A percentile compares a stretch with the other conserved stretches of the same genome.
Conservation (phyloP, 306 rosid species). For the Cicer bijugum region DNA sequence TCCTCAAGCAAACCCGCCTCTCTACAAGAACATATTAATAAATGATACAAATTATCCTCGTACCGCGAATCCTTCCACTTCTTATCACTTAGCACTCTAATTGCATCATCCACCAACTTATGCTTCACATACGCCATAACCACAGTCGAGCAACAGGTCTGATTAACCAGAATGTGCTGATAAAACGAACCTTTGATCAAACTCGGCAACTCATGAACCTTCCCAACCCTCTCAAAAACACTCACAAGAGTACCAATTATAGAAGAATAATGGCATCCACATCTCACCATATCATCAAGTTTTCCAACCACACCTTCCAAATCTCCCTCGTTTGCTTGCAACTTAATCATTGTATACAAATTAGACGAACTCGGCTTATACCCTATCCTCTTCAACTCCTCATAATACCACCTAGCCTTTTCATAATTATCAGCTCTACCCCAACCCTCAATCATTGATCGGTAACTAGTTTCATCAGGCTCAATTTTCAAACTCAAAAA, state of each 20-base stretch:
- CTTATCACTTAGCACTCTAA: slow-evolving; percentile 65
- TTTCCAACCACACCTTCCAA: slow-evolving; percentile 66
- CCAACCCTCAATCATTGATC: slow-evolving; percentile 98
- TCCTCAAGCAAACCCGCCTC: slow-evolving; percentile 70
- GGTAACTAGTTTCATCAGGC: slow-evolving; percentile 84
- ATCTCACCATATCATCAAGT: slow-evolving; percentile 70
- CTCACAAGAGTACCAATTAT: slow-evolving; percentile 68
- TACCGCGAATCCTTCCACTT: slow-evolving; percentile 71
- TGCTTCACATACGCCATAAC: slow-evolving; percentile 87
- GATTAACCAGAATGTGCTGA: slow-evolving; percentile 69
- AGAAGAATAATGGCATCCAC: slow-evolving; percentile 74
- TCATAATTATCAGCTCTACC: slow-evolving; percentile 74
- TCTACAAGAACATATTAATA: slow-evolving; percentile 85
- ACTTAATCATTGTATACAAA: slow-evolving; percentile 70
- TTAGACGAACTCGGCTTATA: slow-evolving; percentile 78
- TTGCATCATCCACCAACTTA: slow-evolving; percentile 68
- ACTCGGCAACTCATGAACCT: slow-evolving; percentile 64
- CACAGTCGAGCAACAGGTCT: slow-evolving; percentile 79
- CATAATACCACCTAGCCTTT: slow-evolving; percentile 60
- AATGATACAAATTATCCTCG: slow-evolving; percentile 83
- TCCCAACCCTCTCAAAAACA: slow-evolving; percentile 75
- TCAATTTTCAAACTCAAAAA: slow-evolving; percentile 60
- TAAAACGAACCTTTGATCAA: slow-evolving; percentile 67
- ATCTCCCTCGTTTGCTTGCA: slow-evolving; percentile 74
- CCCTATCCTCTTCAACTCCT: slow-evolving; percentile 64